phyloP scores from a whole-genome alignment of 2,329 filamentous ascomycete genomes.

The Elsinoe ampelina region DNA sequence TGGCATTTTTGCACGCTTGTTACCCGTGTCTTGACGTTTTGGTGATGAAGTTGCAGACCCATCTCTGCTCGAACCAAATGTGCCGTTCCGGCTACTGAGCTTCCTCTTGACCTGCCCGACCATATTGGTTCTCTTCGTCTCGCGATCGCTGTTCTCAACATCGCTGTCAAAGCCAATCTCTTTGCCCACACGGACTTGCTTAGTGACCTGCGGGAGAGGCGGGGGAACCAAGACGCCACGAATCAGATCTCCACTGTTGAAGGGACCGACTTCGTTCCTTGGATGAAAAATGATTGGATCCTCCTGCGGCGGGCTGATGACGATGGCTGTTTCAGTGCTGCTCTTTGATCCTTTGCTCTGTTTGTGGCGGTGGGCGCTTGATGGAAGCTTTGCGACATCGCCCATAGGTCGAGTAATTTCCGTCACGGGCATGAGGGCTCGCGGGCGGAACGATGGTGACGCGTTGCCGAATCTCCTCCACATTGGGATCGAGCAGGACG shows the following conservation, averaged over 20 bases:
- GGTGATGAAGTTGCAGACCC: constrained; percentile 1
- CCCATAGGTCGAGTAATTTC: not conserved
- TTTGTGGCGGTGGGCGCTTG: constrained; percentile 7
- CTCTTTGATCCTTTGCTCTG: constrained; percentile 11
- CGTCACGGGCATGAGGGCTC: constrained; percentile 6
- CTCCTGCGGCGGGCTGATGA: not conserved
- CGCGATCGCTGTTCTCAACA: not conserved
- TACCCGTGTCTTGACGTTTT: not conserved
- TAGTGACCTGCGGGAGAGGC: constrained; percentile 11
- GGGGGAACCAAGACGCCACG: constrained; percentile 8
- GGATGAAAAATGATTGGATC: not conserved
- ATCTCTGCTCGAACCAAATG: not conserved
- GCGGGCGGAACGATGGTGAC: constrained; percentile 3
- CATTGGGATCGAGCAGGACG: constrained; percentile 52
- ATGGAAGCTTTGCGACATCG: not conserved
- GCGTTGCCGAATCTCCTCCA: constrained; percentile 20
- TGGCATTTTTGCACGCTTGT: not conserved
- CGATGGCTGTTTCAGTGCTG: constrained; percentile 3
- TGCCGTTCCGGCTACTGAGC: constrained; percentile 7
- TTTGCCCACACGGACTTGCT: constrained; percentile 4
- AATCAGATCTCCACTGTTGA: constrained; percentile 10
- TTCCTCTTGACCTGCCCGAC: constrained; percentile 8
- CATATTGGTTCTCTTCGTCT: constrained; percentile 2
- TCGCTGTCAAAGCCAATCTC: not conserved
- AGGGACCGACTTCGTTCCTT: constrained; percentile 6